Conservation (phyloP, 2,329 filamentous ascomycete genomes). For the Xylariaceae sp. region DNA sequence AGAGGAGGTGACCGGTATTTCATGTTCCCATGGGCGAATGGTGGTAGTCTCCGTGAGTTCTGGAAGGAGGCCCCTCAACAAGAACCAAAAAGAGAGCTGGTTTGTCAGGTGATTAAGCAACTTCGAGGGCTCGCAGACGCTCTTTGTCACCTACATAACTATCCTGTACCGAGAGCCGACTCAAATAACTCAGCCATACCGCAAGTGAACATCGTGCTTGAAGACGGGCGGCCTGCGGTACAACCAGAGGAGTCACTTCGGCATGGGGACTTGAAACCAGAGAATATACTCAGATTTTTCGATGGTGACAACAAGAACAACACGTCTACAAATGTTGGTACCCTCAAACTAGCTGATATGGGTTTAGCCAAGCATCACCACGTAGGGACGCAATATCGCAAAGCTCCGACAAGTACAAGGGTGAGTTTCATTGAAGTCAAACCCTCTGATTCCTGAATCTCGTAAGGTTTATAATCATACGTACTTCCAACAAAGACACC, state of each 20-base stretch:
- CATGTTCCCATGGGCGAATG: conserved; percentile 32
- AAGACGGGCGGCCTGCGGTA: neutral
- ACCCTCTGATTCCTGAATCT: no score
- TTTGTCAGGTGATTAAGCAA: conserved; percentile 9
- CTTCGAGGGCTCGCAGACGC: conserved; percentile 9
- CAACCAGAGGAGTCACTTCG: neutral
- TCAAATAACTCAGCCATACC: neutral
- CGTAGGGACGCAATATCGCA: neutral
- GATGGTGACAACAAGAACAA: neutral
- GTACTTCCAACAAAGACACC: no score
- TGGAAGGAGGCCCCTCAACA: conserved; percentile 14
- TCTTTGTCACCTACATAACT: conserved; percentile 10
- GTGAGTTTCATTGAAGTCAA: neutral
- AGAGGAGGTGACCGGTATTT: conserved; percentile 16
- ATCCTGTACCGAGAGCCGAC: neutral
- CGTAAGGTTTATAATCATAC: no score
- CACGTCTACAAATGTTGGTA: neutral
- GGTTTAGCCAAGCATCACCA: conserved; percentile 21
- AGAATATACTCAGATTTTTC: conserved; percentile 30
- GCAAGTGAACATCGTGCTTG: neutral
- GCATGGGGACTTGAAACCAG: conserved; percentile 29
- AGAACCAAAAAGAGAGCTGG: neutral
- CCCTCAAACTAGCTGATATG: conserved; percentile 22
- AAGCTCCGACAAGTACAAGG: conserved; percentile 2
- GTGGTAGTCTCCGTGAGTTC: conserved; percentile 30